Evolutionary conservation across 345 rosid genomes (phyloP).

Genomic region (Citrus hindsii): DNA sequence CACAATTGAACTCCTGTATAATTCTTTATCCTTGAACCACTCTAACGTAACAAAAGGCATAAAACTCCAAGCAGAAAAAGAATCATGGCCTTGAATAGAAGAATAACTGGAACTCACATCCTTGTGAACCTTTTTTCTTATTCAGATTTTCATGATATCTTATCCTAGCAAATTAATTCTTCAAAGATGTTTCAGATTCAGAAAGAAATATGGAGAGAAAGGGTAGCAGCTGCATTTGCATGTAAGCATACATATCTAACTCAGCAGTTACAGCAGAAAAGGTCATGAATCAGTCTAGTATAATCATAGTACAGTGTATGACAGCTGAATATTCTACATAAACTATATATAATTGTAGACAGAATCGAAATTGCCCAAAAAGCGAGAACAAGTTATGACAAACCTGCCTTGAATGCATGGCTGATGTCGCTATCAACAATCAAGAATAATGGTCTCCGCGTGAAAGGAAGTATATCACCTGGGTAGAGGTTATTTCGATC

Average conservation of each 20-base stretch:
- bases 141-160: not conserved
- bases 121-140: not conserved
- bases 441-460: slow-evolving; percentile 89
- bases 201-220: not conserved
- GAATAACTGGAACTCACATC: not conserved
- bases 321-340: not conserved
- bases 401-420: slow-evolving; percentile 99
- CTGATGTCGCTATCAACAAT: slow-evolving; percentile 93
- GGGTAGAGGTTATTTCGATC: slow-evolving; percentile 81
- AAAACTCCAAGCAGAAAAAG: not conserved
- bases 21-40: not conserved
- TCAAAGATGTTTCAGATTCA: not conserved
- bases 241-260: not conserved
- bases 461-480: slow-evolving; percentile 92
- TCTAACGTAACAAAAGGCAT: not conserved
- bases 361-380: slow-evolving; percentile 13
- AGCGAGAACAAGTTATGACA: slow-evolving; percentile 66
- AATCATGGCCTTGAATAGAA: not conserved
- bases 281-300: not conserved
- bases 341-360: not conserved
- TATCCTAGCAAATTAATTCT: not conserved
- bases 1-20: not conserved
- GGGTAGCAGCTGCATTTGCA: not conserved
- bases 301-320: not conserved
- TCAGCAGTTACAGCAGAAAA: not conserved